Conservation (phyloP, 2,329 filamentous ascomycete genomes). For the Emergomyces pasteurianus region DNA sequence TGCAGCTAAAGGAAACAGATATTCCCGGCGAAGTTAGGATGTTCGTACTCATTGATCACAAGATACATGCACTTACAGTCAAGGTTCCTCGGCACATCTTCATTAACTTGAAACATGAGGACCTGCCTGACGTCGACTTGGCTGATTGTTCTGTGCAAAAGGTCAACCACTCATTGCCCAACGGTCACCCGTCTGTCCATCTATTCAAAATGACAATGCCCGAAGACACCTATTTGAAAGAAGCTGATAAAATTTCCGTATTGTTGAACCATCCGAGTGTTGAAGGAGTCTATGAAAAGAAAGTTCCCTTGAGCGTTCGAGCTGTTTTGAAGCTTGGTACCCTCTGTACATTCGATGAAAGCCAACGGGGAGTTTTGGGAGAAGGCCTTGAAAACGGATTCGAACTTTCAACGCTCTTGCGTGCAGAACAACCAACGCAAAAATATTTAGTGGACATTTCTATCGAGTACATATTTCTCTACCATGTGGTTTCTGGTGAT, state of each 20-base stretch:
- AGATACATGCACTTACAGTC: conserved; percentile 77
- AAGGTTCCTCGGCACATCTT: conserved; percentile 83
- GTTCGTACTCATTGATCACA: conserved; percentile 85
- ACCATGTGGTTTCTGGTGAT: conserved; percentile 83
- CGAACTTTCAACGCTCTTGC: conserved; percentile 64
- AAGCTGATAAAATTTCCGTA: conserved; percentile 67
- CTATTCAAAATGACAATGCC: conserved; percentile 87
- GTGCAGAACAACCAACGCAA: conserved; percentile 50
- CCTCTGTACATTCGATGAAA: conserved; percentile 84
- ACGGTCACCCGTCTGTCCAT: conserved; percentile 86
- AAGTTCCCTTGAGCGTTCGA: conserved; percentile 74
- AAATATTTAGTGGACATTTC: conserved; percentile 65
- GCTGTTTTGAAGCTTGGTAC: conserved; percentile 85
- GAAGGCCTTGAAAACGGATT: conserved; percentile 91
- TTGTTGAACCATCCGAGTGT: conserved; percentile 89
- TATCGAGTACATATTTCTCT: conserved; percentile 79
- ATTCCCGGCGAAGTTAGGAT: conserved; percentile 76
- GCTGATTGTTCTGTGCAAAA: conserved; percentile 82
- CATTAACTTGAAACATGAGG: conserved; percentile 77
- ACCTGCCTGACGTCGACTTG: conserved; percentile 79
- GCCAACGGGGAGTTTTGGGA: conserved; percentile 78
- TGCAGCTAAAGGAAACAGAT: conserved; percentile 75
- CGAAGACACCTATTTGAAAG: conserved; percentile 75
- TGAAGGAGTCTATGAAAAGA: conserved; percentile 93
- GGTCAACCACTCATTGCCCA: conserved; percentile 83